These are phyloP conservation scores for Odonthalia washingtoniensis DNA, from an alignment of 31 red algal species.

Conservation along the genomic window DNA sequence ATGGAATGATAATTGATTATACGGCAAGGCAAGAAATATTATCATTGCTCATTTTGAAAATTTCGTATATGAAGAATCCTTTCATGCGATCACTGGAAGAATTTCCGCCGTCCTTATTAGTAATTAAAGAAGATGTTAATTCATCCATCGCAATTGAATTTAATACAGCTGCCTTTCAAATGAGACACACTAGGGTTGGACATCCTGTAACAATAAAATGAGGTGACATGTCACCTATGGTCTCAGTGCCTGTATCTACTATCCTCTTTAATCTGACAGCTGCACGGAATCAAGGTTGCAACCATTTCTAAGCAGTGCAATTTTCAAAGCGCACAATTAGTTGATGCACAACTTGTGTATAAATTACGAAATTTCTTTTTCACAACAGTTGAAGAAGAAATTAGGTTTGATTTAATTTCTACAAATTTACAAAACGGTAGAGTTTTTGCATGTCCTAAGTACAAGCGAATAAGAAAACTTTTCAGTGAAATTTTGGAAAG, in stretches of 20 bases:
- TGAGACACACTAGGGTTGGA: no score
- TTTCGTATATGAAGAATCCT: slow-evolving; percentile 68
- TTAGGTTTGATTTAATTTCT: no score
- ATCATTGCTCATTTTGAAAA: slow-evolving; percentile 57
- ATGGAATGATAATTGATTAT: slow-evolving; percentile 60
- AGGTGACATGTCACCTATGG: no score
- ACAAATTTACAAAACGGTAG: slow-evolving; percentile 70
- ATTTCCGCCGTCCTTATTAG: slow-evolving; percentile 5
- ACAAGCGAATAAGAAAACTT: slow-evolving; percentile 32
- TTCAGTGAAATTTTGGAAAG: not conserved
- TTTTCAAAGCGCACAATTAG: slow-evolving; percentile 41
- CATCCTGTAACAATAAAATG: no score
- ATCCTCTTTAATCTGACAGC: slow-evolving; percentile 48
- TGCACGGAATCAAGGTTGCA: slow-evolving; percentile 18
- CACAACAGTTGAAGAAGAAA: no score
- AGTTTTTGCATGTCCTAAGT: slow-evolving; percentile 52
- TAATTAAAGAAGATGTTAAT: slow-evolving; percentile 31
- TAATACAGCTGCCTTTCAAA: slow-evolving; percentile 63
- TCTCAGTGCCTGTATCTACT: no score
- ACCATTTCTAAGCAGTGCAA: slow-evolving; percentile 45
- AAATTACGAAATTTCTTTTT: not conserved
- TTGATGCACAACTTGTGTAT: slow-evolving; percentile 49
- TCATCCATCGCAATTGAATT: slow-evolving; percentile 50
- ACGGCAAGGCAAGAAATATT: slow-evolving; percentile 45
- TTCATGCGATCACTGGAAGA: slow-evolving; percentile 42